Evolutionary conservation across 495 filamentous ascomycete genomes (phyloP).

Genomic region (Tuber borchii): DNA sequence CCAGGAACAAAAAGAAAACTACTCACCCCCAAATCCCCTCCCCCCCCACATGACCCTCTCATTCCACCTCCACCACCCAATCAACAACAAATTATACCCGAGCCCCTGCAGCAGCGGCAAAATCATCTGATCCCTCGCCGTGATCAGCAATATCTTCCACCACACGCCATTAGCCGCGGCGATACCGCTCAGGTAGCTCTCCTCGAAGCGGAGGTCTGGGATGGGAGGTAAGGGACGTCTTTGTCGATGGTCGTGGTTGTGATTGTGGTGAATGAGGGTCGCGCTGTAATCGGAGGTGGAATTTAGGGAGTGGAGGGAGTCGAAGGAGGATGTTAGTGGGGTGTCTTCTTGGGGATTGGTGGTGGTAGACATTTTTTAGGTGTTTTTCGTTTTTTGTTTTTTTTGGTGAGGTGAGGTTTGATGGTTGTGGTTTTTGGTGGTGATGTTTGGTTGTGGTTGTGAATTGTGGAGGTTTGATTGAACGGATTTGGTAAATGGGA

Average conservation of each 20-base stretch:
- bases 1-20: too few species aligned
- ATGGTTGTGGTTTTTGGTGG: neutral
- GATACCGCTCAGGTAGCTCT: constrained; percentile 88
- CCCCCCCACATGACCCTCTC: constrained; percentile 65
- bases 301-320: constrained; percentile 13
- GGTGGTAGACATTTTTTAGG: neutral
- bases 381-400: too few species aligned
- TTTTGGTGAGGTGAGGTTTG: neutral
- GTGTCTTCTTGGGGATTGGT: neutral
- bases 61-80: constrained; percentile 39
- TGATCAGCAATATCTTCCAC: constrained; percentile 75
- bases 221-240: constrained; percentile 55
- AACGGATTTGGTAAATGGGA: neutral
- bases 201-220: constrained; percentile 91
- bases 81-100: constrained; percentile 26
- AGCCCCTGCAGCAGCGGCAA: constrained; percentile 37
- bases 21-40: constrained; percentile 75
- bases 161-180: constrained; percentile 61
- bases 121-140: constrained; percentile 73
- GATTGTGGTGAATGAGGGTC: constrained; percentile 45
- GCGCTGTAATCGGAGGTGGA: constrained; percentile 6
- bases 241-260: constrained; percentile 47
- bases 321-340: constrained; percentile 12
- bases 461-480: neutral
- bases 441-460: too few species aligned